A percentile compares a stretch with the other conserved stretches of the same genome.
Evolutionary conservation across 495 filamentous ascomycete species (phyloP).

Genomic region (Penicillium pulvis): DNA sequence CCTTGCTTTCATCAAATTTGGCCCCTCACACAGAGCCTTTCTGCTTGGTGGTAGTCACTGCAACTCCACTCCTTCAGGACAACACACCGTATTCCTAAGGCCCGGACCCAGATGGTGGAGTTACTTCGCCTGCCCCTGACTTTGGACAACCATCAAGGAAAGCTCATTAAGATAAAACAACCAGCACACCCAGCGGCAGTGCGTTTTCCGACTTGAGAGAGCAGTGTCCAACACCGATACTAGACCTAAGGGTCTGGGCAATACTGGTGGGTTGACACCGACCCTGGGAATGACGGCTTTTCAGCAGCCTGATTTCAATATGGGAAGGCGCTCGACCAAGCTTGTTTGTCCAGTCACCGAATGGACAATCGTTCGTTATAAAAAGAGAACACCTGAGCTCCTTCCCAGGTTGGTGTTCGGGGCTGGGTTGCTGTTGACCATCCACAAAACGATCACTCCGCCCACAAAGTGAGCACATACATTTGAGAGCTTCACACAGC

Average conservation of each 20-base stretch:
- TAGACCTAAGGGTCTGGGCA: neutral
- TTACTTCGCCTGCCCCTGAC: neutral
- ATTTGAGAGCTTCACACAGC: neutral
- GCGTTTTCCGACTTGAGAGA: neutral
- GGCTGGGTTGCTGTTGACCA: neutral
- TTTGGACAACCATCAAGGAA: neutral
- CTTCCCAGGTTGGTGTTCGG: neutral
- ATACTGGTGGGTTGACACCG: neutral
- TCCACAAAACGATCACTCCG: neutral
- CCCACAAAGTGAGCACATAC: neutral
- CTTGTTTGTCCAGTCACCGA: neutral
- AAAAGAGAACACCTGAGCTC: neutral
- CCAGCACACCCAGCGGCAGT: neutral
- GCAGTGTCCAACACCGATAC: neutral
- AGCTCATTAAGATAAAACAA: neutral
- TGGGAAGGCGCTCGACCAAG: neutral
- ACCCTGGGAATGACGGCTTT: neutral
- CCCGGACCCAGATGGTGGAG: neutral
- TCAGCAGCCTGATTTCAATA: neutral
- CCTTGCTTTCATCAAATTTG: neutral
- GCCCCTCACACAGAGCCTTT: neutral
- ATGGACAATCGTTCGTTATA: neutral
- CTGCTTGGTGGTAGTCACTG: neutral
- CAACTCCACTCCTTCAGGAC: neutral
- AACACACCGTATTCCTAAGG: neutral